These are phyloP conservation scores for Colletotrichum cereale DNA, from an alignment of 2,329 filamentous ascomycete species.

Conservation along the genomic window DNA sequence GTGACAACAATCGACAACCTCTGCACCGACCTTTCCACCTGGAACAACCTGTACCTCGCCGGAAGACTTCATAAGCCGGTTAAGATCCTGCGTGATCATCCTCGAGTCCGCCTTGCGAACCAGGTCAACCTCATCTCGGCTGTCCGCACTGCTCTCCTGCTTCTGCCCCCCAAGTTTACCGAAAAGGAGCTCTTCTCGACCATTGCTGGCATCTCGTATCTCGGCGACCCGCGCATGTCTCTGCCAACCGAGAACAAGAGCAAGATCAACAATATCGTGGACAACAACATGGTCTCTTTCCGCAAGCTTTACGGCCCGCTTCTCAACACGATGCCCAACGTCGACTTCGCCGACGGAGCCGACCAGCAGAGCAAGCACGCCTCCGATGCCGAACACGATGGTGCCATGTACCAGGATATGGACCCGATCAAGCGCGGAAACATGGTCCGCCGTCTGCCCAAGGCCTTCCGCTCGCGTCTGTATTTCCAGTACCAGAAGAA, in stretches of 20 bases:
- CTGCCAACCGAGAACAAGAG: constrained; percentile 90
- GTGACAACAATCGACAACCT: constrained; percentile 95
- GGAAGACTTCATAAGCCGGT: constrained; percentile 96
- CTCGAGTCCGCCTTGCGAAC: constrained; percentile 91
- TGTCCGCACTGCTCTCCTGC: constrained; percentile 86
- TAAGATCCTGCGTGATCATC: constrained; percentile 96
- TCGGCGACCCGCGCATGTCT: constrained; percentile 96
- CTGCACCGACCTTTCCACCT: constrained; percentile 86
- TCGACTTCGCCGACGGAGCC: constrained; percentile 74
- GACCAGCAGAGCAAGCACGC: constrained; percentile 61
- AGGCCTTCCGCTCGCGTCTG: constrained; percentile 86
- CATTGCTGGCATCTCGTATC: constrained; percentile 92
- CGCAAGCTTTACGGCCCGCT: constrained; percentile 90
- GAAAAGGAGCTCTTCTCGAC: constrained; percentile 91
- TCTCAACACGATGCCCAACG: constrained; percentile 90
- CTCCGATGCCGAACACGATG: constrained; percentile 72
- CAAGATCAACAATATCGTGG: constrained; percentile 95
- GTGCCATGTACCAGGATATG: constrained; percentile 88
- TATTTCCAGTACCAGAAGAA: constrained; percentile 97
- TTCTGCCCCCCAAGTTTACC: constrained; percentile 86
- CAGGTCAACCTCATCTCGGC: constrained; percentile 96
- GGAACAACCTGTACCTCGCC: constrained; percentile 96
- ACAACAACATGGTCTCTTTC: constrained; percentile 91
- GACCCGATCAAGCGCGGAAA: constrained; percentile 90
- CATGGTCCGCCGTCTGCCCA: constrained; percentile 93